Conservation (phyloP, 2,329 filamentous ascomycete genomes). For the Knufia petricola region DNA sequence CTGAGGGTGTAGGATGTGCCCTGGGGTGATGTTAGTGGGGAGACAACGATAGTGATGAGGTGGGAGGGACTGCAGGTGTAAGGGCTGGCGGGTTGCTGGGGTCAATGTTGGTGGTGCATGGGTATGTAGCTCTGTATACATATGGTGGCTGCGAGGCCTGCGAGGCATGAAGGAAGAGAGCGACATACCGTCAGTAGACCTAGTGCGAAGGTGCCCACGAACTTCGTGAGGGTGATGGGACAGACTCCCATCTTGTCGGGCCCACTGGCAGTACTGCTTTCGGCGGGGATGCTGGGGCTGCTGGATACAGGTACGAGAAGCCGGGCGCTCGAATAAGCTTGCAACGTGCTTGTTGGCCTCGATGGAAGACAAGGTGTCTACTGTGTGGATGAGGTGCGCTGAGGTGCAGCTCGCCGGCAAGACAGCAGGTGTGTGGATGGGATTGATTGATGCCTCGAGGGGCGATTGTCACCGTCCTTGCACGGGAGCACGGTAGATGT, state of each 20-base stretch:
- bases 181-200: conserved; percentile 73
- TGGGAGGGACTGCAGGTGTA: not conserved
- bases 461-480: too few species aligned
- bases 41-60: not conserved
- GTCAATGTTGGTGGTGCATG: too few species aligned
- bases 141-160: not conserved
- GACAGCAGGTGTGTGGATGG: not conserved
- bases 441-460: not conserved
- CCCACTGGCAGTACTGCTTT: not conserved
- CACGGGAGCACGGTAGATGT: too few species aligned
- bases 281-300: not conserved
- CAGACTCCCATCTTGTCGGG: conserved; percentile 28
- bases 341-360: not conserved
- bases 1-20: conserved; percentile 81
- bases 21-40: conserved; percentile 37
- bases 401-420: not conserved
- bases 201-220: conserved; percentile 81
- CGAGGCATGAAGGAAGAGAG: not conserved
- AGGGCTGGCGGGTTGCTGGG: too few species aligned
- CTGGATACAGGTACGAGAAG: not conserved
- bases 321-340: not conserved
- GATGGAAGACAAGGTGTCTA: not conserved
- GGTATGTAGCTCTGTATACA: too few species aligned
- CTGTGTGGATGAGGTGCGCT: not conserved
- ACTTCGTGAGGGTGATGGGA: conserved; percentile 72